phyloP scores from a whole-genome alignment of 2,329 filamentous ascomycete genomes.

The Claviceps monticola region DNA sequence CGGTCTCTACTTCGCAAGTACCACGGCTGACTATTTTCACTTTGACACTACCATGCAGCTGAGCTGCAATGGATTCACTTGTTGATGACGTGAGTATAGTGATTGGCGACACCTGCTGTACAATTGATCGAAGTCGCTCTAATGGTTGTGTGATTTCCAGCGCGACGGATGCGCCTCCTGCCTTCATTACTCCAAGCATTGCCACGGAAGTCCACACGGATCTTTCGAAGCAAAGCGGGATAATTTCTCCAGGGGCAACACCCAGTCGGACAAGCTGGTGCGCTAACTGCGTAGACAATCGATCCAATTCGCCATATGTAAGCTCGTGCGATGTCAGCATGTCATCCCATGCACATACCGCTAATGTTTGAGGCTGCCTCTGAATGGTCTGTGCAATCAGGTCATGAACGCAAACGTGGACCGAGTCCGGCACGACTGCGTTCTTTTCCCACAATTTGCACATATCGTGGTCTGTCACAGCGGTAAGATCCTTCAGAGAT shows the following conservation, averaged over 20 bases:
- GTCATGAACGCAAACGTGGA: conserved; percentile 32
- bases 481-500: background rate
- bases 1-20: background rate
- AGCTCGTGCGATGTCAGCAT: conserved; percentile 13
- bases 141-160: conserved; percentile 33
- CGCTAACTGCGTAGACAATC: conserved; percentile 27
- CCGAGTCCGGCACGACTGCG: conserved; percentile 23
- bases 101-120: conserved; percentile 20
- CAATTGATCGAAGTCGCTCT: conserved; percentile 29
- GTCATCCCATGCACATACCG: conserved; percentile 38
- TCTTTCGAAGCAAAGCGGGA: conserved; percentile 38
- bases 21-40: background rate
- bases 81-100: background rate
- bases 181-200: conserved; percentile 33
- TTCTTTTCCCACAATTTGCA: conserved; percentile 33
- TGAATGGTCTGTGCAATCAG: conserved; percentile 26
- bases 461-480: too few relatives aligned
- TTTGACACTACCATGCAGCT: background rate
- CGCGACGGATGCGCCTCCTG: conserved; percentile 33
- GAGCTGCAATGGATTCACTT: background rate
- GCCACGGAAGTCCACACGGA: conserved; percentile 31
- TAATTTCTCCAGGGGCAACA: conserved; percentile 23
- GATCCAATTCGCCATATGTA: conserved; percentile 31
- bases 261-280: conserved; percentile 23
- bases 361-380: conserved; percentile 23